phyloP scores from a whole-genome alignment of 2,329 filamentous ascomycete genomes.

The Beauveria australis region DNA sequence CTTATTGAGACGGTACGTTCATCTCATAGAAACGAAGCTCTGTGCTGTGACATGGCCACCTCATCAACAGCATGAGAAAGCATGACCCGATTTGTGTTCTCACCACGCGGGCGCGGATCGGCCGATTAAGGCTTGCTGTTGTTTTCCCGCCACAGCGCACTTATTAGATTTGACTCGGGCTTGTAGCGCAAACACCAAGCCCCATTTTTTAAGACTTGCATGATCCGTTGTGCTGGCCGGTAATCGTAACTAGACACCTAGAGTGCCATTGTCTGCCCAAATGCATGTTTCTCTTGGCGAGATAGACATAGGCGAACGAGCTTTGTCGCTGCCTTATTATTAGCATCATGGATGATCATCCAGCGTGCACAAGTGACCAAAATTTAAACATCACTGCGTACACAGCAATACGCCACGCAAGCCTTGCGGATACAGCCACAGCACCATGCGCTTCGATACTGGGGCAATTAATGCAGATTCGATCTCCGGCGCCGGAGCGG shows the following conservation, averaged over 20 bases:
- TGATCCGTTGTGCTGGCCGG: neutral
- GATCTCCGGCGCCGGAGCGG: conserved; percentile 7
- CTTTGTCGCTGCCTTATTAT: neutral
- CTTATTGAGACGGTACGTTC: neutral
- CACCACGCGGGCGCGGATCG: conserved; percentile 1
- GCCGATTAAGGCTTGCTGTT: neutral
- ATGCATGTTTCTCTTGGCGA: neutral
- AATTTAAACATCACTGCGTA: neutral
- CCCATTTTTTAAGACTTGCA: neutral
- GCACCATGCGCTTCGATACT: neutral
- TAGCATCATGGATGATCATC: neutral
- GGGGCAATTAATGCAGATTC: neutral
- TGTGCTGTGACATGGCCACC: neutral
- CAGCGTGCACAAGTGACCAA: neutral
- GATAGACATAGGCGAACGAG: neutral
- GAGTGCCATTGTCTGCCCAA: neutral
- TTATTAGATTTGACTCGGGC: neutral
- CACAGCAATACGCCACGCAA: neutral
- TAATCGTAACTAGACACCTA: neutral
- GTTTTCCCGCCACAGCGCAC: neutral
- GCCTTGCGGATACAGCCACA: neutral
- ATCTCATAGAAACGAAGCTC: neutral
- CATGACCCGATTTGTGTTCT: neutral
- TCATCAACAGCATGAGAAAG: neutral
- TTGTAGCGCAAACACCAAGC: neutral